Base-by-base conservation (phyloP, 2,329 filamentous ascomycete genomes). In the Aaosphaeria pasadenensis region DNA sequence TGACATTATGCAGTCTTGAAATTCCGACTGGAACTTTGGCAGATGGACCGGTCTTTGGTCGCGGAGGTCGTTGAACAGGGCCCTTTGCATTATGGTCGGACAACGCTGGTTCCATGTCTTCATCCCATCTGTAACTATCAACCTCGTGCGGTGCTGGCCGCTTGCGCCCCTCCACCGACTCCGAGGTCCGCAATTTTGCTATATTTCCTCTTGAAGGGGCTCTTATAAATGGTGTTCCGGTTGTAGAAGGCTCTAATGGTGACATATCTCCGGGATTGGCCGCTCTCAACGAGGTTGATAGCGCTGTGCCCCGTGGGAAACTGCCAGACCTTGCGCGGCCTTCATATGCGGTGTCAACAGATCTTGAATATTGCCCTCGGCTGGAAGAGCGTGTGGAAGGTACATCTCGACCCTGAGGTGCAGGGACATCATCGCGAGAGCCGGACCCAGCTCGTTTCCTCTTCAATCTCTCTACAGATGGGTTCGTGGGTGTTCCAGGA, bases 1-100 rank as follows among this genome's bases (percentile, higher is more conserved):
- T 85, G 1, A 97, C 92, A 61, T 91, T 82, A 66, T 99, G 92
- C 49, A 99, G 76, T 55, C 91, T 82, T n/a, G 91, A 95, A 5
- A 94, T 78, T 0, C 94, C 94, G 1, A 97, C 92, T 4, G 91
- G 84, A 2, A 97, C 85, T 49, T 87, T 84, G 5, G 74, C 74
- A 43, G 64, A 70, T 1, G 73, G 74, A 0, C 67, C 67, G 11
- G 58, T 49, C 45, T 63, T 59, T 7, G 55, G 53, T 43, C 60
- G 59, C n/a, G 58, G 55, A 5, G 50, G 43, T 7, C 29, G 53
- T n/a, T 49, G 62, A 7, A 51, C 56, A 1, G 57, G 54, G 4
- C 52, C 58, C 46, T 67, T 66, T 44, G 65, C 60, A 43, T 69
- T 71, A 39, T 48, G 52, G 6, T 52, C 54, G 24, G 63, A 55